Conservation (phyloP, 345 rosid species). For the Eucalyptus pauciflora region DNA sequence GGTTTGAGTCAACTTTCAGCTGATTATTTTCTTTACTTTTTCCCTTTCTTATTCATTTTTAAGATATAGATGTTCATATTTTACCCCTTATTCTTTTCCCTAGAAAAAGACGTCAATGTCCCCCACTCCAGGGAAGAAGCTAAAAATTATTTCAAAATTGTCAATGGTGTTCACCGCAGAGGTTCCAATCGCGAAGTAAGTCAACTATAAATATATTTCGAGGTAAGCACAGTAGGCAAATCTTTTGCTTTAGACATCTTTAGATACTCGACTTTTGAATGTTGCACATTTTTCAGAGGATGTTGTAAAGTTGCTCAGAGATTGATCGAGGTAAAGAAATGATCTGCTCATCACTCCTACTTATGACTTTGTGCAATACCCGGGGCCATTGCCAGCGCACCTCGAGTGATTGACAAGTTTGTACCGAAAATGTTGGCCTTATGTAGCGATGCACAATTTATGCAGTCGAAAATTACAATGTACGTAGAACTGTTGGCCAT, state of each 20-base stretch:
- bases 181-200: background rate
- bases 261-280: background rate
- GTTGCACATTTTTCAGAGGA: background rate
- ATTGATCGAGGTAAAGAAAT: background rate
- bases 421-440: background rate
- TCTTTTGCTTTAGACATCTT: background rate
- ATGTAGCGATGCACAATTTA: background rate
- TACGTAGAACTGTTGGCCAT: background rate
- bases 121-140: background rate
- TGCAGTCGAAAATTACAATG: too few species aligned
- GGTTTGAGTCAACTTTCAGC: constrained; percentile 58
- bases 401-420: background rate
- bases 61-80: background rate
- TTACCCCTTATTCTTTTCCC: background rate
- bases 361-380: background rate
- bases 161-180: background rate
- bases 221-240: background rate
- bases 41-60: background rate
- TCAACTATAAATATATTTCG: too few species aligned
- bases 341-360: background rate
- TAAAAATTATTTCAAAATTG: background rate
- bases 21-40: constrained; percentile 2
- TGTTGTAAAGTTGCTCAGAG: background rate
- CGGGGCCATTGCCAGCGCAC: background rate
- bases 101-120: background rate